Percentiles rank a stretch among this genome's conserved stretches.
phyloP scores from a whole-genome alignment of 345 rosid species.

The Salix dunnii region DNA sequence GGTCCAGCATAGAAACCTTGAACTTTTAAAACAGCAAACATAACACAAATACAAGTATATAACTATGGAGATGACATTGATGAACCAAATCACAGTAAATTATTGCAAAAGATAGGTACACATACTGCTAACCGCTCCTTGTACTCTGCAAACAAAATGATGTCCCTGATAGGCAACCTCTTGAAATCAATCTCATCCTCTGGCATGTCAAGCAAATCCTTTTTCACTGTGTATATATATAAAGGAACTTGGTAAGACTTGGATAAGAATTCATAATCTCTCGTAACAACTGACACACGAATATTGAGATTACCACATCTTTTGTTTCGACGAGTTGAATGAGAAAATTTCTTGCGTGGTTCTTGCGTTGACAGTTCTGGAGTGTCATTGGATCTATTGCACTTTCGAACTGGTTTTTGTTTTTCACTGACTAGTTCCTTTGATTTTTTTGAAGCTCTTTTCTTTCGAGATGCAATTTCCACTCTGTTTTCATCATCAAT shows the following conservation, averaged over 20 bases:
- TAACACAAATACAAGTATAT: not conserved
- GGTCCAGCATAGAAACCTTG: slow-evolving; percentile 8
- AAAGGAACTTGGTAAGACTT: slow-evolving; percentile 3
- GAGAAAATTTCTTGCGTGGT: slow-evolving; percentile 62
- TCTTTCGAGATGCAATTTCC: slow-evolving; percentile 28
- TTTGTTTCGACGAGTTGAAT: slow-evolving; percentile 62
- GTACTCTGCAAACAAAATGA: slow-evolving; percentile 62
- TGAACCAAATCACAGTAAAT: not conserved
- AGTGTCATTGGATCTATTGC: slow-evolving; percentile 33
- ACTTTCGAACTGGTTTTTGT: slow-evolving; percentile 37
- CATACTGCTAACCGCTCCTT: slow-evolving; percentile 61
- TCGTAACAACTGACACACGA: not conserved
- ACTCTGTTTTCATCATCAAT: slow-evolving; percentile 23
- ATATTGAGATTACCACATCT: slow-evolving; percentile 42
- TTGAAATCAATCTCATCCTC: slow-evolving; percentile 58
- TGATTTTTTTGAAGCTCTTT: slow-evolving; percentile 30
- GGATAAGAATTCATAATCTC: slow-evolving; percentile 4
- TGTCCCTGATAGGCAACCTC: slow-evolving; percentile 58
- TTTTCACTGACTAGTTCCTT: slow-evolving; percentile 30
- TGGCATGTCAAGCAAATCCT: slow-evolving; percentile 63
- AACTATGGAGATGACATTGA: not conserved
- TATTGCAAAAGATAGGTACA: not conserved
- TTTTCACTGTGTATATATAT: slow-evolving; percentile 39
- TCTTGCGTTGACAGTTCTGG: slow-evolving; percentile 36
- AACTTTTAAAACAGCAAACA: not conserved